Percentiles rank a stretch among this genome's conserved stretches.
phyloP scores from a whole-genome alignment of 441 rosid genomes.

The Gossypium aridum region DNA sequence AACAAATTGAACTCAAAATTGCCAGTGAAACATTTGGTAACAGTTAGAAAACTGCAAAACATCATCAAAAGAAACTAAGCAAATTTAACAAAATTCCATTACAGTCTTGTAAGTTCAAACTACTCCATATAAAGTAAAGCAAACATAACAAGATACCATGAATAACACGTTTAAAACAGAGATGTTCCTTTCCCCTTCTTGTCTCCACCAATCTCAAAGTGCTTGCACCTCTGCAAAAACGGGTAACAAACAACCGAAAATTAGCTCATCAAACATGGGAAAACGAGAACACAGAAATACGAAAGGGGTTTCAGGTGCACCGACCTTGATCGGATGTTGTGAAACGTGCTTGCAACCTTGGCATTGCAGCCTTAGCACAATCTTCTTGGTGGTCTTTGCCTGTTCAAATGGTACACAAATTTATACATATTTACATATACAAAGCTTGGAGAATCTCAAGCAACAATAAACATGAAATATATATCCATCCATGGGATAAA shows the following conservation, averaged over 20 bases:
- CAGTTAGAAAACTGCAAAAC: background rate
- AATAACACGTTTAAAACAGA: conserved; percentile 28
- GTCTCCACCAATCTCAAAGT: conserved; percentile 57
- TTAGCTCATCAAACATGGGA: background rate
- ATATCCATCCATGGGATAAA: background rate
- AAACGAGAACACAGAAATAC: background rate
- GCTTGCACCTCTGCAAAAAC: conserved; percentile 45
- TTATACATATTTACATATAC: background rate
- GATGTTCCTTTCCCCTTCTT: conserved; percentile 63
- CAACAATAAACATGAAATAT: background rate
- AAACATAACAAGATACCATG: background rate
- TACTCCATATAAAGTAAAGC: background rate
- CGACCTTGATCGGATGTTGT: conserved; percentile 55
- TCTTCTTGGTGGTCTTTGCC: conserved; percentile 67
- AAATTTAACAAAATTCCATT: background rate
- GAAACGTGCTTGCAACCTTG: conserved; percentile 58
- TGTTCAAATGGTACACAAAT: background rate
- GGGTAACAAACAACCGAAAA: background rate
- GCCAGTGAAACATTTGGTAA: background rate
- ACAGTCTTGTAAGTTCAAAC: background rate
- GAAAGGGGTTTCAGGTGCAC: background rate
- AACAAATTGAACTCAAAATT: background rate
- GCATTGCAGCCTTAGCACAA: conserved; percentile 58
- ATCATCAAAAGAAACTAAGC: background rate
- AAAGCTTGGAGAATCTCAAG: background rate